These are phyloP conservation scores for Rusavskia elegans DNA, from an alignment of 495 filamentous ascomycete genomes.

Conservation along the genomic window DNA sequence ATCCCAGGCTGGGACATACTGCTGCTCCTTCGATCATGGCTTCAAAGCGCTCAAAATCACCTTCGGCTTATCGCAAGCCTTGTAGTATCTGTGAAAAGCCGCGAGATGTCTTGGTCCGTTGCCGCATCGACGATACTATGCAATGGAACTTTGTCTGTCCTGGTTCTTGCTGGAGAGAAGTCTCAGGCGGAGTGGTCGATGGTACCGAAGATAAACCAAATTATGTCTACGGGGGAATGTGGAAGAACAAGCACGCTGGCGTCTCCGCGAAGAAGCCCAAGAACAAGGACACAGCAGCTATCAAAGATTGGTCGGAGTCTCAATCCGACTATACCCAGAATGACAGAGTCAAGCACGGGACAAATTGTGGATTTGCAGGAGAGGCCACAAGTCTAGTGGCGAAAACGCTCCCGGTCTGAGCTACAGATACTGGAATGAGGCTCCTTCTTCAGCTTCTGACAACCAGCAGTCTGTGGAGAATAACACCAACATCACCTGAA, in stretches of 20 bases:
- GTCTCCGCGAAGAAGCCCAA: conserved; percentile 10
- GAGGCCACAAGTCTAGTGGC: conserved; percentile 6
- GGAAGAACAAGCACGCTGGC: conserved; percentile 13
- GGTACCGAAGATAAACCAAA: conserved; percentile 5
- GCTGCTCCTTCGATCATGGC: neutral
- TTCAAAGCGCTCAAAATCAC: conserved; percentile 5
- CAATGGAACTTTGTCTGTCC: conserved; percentile 14
- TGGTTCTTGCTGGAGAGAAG: conserved; percentile 9
- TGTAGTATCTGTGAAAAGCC: conserved; percentile 8
- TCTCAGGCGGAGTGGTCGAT: conserved; percentile 9
- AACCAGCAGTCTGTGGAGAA: neutral
- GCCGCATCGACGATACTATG: conserved; percentile 6
- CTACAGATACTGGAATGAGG: conserved; percentile 8
- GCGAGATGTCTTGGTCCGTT: conserved; percentile 11
- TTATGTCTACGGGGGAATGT: conserved; percentile 15
- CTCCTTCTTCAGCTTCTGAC: neutral
- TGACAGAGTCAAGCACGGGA: conserved; percentile 2
- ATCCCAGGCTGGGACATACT: neutral
- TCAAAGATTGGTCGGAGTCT: neutral
- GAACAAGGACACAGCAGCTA: neutral
- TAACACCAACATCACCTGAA: neutral
- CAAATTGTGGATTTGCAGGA: conserved; percentile 5
- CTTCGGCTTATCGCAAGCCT: conserved; percentile 11
- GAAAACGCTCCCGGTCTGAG: neutral
- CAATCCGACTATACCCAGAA: neutral